phyloP scores from a whole-genome alignment of 768 basidiomycete species.

The Termitomyces sp. region DNA sequence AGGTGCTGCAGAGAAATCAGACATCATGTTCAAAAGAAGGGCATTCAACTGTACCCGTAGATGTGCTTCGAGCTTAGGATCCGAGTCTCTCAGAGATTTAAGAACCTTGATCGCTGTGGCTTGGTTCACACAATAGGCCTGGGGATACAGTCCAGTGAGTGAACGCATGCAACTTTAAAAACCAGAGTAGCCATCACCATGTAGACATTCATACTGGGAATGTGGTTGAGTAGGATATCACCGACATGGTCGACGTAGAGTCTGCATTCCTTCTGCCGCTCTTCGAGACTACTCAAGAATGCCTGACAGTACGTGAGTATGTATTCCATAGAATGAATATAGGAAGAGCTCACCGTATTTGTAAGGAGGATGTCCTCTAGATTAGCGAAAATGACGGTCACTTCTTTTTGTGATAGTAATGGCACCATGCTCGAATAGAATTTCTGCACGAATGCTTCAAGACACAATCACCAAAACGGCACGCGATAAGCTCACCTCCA shows the following conservation, averaged over 20 bases:
- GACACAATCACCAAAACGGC: background rate
- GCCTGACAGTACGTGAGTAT: constrained; percentile 37
- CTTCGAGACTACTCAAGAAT: constrained; percentile 86
- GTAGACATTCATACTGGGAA: constrained; percentile 77
- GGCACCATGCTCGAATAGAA: constrained; percentile 82
- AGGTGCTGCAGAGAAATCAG: constrained; percentile 43
- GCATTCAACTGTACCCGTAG: constrained; percentile 52
- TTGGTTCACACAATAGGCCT: constrained; percentile 94
- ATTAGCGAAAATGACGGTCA: constrained; percentile 86
- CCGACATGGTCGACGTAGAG: constrained; percentile 88
- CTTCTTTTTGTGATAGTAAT: constrained; percentile 70
- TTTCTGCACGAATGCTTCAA: constrained; percentile 40
- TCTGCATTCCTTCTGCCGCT: constrained; percentile 87
- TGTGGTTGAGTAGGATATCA: constrained; percentile 73
- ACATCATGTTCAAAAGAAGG: background rate
- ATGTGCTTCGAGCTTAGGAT: constrained; percentile 59
- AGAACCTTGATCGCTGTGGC: constrained; percentile 70
- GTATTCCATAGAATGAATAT: background rate
- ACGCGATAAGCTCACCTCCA: constrained; percentile 56
- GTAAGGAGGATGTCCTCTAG: constrained; percentile 88
- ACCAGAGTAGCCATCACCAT: constrained; percentile 43
- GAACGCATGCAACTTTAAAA: background rate
- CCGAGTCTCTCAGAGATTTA: constrained; percentile 66
- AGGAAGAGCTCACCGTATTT: constrained; percentile 60
- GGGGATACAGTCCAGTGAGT: background rate